Percentiles rank a stretch among this genome's conserved stretches.
These are phyloP conservation scores for Blakeslea trispora DNA, from an alignment of 371 early-diverging fungal species.

Conservation along the genomic window DNA sequence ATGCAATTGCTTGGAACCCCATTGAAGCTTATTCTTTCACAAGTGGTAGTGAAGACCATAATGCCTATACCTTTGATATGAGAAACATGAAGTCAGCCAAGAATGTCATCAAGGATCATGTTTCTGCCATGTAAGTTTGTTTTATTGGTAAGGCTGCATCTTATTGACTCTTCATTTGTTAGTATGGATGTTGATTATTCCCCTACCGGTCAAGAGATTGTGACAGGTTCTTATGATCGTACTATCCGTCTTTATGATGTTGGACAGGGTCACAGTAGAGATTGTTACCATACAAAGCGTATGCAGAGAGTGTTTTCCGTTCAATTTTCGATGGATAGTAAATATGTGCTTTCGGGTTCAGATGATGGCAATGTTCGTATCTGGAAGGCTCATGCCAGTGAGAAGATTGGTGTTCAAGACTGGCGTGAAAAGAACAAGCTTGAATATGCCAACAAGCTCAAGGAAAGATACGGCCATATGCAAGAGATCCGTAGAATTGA, in stretches of 20 bases:
- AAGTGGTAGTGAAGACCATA: constrained; percentile 94
- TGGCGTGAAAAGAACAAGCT: constrained; percentile 83
- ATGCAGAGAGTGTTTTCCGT: constrained; percentile 96
- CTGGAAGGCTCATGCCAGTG: constrained; percentile 96
- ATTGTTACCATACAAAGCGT: constrained; percentile 98
- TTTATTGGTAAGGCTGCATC: constrained; percentile 2
- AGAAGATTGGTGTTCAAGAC: constrained; percentile 78
- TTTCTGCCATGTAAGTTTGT: constrained; percentile 85
- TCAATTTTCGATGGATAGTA: constrained; percentile 92
- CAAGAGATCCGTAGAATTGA: constrained; percentile 90
- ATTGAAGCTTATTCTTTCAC: constrained; percentile 95
- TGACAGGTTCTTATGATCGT: constrained; percentile 95
- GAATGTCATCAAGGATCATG: constrained; percentile 94
- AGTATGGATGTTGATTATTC: constrained; percentile 95
- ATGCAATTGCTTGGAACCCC: constrained; percentile 97
- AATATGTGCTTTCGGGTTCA: constrained; percentile 95
- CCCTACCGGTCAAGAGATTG: constrained; percentile 97
- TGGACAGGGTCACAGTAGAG: constrained; percentile 83
- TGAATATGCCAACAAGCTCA: constrained; percentile 86
- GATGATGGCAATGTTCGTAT: constrained; percentile 98
- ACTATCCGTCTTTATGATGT: constrained; percentile 92
- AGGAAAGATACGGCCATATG: constrained; percentile 93
- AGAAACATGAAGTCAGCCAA: constrained; percentile 84
- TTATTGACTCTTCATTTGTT: constrained; percentile 4
- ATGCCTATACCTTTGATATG: constrained; percentile 96